phyloP scores from a whole-genome alignment of 1,139 yeast species.

The Scheffersomyces segobiensis region DNA sequence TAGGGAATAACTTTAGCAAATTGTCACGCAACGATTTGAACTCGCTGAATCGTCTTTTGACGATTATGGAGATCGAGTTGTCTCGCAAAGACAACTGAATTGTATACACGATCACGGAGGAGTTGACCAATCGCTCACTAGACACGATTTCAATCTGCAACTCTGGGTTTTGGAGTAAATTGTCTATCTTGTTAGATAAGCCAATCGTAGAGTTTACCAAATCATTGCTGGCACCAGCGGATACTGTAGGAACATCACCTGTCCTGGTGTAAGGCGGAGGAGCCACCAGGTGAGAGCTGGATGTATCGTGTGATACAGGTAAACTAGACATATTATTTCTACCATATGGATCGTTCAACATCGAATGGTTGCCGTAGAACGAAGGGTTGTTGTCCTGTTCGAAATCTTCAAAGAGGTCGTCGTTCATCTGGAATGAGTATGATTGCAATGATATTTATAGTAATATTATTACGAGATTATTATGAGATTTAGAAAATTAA shows the following conservation, averaged over 20 bases:
- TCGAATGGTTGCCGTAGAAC: conserved; percentile 38
- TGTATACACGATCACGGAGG: conserved; percentile 44
- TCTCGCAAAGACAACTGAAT: conserved; percentile 26
- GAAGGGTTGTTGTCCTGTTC: conserved; percentile 54
- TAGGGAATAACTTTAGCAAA: conserved; percentile 48
- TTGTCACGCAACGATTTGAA: conserved; percentile 52
- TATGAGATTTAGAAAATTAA: too few relatives aligned
- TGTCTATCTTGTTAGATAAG: conserved; percentile 37
- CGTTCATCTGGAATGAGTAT: conserved; percentile 5
- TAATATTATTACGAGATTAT: background rate
- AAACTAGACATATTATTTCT: background rate
- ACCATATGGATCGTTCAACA: conserved; percentile 30
- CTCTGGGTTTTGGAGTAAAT: conserved; percentile 27
- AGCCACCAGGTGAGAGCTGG: background rate
- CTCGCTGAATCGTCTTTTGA: conserved; percentile 55
- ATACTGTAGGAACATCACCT: background rate
- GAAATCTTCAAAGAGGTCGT: conserved; percentile 34
- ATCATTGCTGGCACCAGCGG: conserved; percentile 9
- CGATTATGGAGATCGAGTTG: conserved; percentile 26
- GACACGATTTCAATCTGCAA: conserved; percentile 33
- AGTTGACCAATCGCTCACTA: conserved; percentile 39
- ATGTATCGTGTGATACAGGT: background rate
- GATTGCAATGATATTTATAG: background rate
- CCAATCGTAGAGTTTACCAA: conserved; percentile 38
- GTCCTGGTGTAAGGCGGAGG: background rate